A percentile compares a stretch with the other conserved stretches of the same genome.
These are phyloP conservation scores for Podosphaera xanthii DNA, from an alignment of 2,329 filamentous ascomycete species.

Conservation along the genomic window DNA sequence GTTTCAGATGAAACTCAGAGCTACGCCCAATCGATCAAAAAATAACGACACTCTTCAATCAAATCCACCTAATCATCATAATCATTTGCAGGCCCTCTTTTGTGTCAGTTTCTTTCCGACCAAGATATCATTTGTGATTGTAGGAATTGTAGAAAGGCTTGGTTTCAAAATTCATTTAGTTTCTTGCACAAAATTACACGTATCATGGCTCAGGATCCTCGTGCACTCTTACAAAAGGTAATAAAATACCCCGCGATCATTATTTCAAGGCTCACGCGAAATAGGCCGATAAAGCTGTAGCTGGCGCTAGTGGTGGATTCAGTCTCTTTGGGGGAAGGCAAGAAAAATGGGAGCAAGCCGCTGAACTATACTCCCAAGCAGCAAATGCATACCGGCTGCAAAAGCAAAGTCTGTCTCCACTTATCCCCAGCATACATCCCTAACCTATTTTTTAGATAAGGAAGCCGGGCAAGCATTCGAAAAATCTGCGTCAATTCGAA, in stretches of 20 bases:
- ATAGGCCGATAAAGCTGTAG: slow-evolving; percentile 68
- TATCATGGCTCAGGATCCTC: slow-evolving; percentile 52
- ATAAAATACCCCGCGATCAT: slow-evolving; percentile 14
- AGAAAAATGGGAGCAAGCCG: slow-evolving; percentile 78
- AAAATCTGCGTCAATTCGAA: slow-evolving; percentile 61
- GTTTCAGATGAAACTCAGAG: no score
- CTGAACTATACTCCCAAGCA: slow-evolving; percentile 68
- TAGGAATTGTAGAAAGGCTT: no score
- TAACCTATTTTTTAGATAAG: slow-evolving; percentile 30
- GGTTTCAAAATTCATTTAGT: not conserved
- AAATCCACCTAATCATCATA: no score
- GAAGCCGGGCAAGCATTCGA: slow-evolving; percentile 79
- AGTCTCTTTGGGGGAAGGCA: slow-evolving; percentile 69
- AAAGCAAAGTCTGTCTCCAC: slow-evolving; percentile 42
- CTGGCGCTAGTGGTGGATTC: slow-evolving; percentile 58
- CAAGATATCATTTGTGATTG: no score
- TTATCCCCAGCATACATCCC: not conserved
- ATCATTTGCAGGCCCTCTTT: no score
- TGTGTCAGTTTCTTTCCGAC: no score
- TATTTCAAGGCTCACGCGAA: slow-evolving; percentile 6
- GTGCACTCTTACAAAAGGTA: slow-evolving; percentile 59
- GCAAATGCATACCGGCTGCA: slow-evolving; percentile 82
- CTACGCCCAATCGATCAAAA: no score
- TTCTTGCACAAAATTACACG: not conserved
- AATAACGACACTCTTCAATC: no score